phyloP scores from a whole-genome alignment of 306 rosid genomes.

The Crotalaria pallida region DNA sequence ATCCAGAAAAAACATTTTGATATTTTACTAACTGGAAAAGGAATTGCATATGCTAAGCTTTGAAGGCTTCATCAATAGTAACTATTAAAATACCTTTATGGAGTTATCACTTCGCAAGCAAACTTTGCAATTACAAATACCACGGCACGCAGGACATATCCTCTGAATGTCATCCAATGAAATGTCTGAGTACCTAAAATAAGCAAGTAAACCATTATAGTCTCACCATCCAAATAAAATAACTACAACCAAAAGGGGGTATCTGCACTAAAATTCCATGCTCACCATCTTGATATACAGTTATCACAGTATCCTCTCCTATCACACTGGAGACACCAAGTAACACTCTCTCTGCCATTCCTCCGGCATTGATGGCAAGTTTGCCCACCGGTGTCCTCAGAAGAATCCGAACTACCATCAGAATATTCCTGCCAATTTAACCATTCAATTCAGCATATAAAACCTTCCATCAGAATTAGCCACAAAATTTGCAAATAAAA shows the following conservation, averaged over 20 bases:
- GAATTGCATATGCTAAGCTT: slow-evolving; percentile 9
- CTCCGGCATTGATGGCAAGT: slow-evolving; percentile 85
- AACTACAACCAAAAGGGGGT: neutral
- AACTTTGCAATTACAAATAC: slow-evolving; percentile 78
- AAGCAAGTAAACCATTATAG: slow-evolving; percentile 18
- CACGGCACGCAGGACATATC: slow-evolving; percentile 86
- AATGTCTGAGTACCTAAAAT: slow-evolving; percentile 60
- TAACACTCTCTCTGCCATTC: slow-evolving; percentile 54
- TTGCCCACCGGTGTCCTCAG: slow-evolving; percentile 72
- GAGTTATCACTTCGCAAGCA: slow-evolving; percentile 84
- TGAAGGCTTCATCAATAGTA: slow-evolving; percentile 12
- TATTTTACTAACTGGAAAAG: slow-evolving; percentile 15
- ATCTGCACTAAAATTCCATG: neutral
- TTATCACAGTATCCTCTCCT: slow-evolving; percentile 83
- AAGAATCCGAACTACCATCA: slow-evolving; percentile 53
- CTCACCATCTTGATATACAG: slow-evolving; percentile 76
- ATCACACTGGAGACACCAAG: slow-evolving; percentile 81
- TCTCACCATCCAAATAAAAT: neutral
- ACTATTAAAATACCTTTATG: slow-evolving; percentile 55
- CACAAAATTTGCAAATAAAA: neutral
- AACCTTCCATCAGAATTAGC: neutral
- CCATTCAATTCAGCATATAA: slow-evolving; percentile 10
- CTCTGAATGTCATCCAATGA: slow-evolving; percentile 72
- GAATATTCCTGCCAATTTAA: slow-evolving; percentile 60
- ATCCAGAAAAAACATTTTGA: slow-evolving; percentile 23